A percentile compares a stretch with the other conserved stretches of the same genome.
Evolutionary conservation across 768 basidiomycete species (phyloP).

Genomic region (Calocybe cyanea): DNA sequence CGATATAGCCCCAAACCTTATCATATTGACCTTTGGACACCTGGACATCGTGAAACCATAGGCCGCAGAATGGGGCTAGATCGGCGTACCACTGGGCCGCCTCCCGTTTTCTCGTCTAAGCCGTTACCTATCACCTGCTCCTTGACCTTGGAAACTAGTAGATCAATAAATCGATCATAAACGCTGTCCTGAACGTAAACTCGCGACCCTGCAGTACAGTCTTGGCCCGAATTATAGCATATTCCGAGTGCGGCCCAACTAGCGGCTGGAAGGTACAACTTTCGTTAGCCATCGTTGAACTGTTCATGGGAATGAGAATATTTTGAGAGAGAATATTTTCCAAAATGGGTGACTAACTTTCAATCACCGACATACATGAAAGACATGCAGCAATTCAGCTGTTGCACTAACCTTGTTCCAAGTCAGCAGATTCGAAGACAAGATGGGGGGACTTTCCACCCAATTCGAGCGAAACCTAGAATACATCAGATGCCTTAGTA

Average conservation of each 20-base stretch:
- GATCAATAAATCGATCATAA: conserved; percentile 77
- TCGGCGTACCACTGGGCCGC: conserved; percentile 75
- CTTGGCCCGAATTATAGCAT: conserved; percentile 87
- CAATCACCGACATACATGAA: no score
- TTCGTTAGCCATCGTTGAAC: no score
- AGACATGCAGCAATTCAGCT: neutral
- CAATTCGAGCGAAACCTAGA: conserved; percentile 83
- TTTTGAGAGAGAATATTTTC: neutral
- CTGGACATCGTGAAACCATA: conserved; percentile 29
- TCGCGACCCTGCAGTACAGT: conserved; percentile 90
- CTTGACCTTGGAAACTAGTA: conserved; percentile 65
- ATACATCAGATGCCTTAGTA: conserved; percentile 6
- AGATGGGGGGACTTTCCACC: conserved; percentile 92
- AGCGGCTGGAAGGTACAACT: conserved; percentile 49
- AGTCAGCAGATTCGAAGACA: conserved; percentile 86
- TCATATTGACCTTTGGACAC: conserved; percentile 85
- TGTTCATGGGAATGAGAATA: no score
- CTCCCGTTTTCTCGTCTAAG: conserved; percentile 67
- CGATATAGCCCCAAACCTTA: conserved; percentile 84
- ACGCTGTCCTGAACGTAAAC: conserved; percentile 85
- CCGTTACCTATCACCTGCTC: conserved; percentile 76
- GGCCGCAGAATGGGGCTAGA: conserved; percentile 1
- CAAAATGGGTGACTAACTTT: no score
- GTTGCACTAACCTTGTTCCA: conserved; percentile 66
- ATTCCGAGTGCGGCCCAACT: conserved; percentile 86